A percentile compares a stretch with the other conserved stretches of the same genome.
These are phyloP conservation scores for Escallonia herrerae DNA, from an alignment of 129 eudicot genomes.

Conservation along the genomic window DNA sequence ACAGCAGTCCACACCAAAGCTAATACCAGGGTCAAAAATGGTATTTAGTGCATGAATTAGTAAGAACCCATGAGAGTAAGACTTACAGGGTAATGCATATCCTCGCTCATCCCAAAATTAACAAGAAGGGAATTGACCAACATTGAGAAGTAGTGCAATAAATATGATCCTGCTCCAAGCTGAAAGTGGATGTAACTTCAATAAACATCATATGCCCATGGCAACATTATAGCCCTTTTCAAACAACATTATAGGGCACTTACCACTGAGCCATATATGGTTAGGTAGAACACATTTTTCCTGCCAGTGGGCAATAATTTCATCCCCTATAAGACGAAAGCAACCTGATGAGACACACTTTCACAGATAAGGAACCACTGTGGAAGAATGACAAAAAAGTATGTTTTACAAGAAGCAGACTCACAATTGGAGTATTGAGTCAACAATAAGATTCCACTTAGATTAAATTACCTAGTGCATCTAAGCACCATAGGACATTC, in stretches of 20 bases:
- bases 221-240: neutral
- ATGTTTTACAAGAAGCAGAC: neutral
- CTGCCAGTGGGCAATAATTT: constrained; percentile 90
- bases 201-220: neutral
- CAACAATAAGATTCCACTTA: too few relatives aligned
- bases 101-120: constrained; percentile 81
- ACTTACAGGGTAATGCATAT: constrained; percentile 92
- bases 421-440: too few relatives aligned
- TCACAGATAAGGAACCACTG: too few relatives aligned
- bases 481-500: too few relatives aligned
- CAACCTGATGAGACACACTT: neutral
- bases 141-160: constrained; percentile 58
- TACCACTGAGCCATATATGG: constrained; percentile 64
- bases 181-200: constrained; percentile 19
- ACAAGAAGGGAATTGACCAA: constrained; percentile 70
- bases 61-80: too few relatives aligned
- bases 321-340: constrained; percentile 62
- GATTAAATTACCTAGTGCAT: too few relatives aligned
- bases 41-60: too few relatives aligned
- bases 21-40: too few relatives aligned
- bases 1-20: too few relatives aligned
- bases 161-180: constrained; percentile 91
- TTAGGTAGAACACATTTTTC: constrained; percentile 66
- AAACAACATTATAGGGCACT: constrained; percentile 14
- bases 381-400: too few relatives aligned